Evolutionary conservation across 1,139 yeast genomes (phyloP).

Genomic region (Geotrichum klebahnii): DNA sequence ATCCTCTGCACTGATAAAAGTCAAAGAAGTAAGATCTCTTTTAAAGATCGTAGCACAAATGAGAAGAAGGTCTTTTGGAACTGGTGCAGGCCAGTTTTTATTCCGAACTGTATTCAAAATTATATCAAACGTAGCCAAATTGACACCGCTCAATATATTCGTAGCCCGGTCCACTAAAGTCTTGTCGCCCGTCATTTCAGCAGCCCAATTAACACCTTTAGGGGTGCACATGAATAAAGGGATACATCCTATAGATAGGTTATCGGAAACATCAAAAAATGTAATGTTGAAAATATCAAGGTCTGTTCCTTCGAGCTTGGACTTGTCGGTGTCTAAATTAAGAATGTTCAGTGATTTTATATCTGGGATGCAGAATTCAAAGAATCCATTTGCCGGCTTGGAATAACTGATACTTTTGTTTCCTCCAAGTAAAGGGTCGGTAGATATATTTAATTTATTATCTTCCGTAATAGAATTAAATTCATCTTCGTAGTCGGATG

Average conservation of each 20-base stretch:
- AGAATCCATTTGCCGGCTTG: too few relatives aligned
- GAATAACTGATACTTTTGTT: too few relatives aligned
- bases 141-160: too few relatives aligned
- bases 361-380: background rate
- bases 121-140: too few relatives aligned
- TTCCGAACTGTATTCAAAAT: background rate
- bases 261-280: conserved; percentile 6
- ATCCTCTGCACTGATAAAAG: conserved; percentile 26
- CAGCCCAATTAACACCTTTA: conserved; percentile 44
- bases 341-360: background rate
- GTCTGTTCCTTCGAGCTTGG: background rate
- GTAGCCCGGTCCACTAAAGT: conserved; percentile 7
- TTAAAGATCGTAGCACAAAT: background rate
- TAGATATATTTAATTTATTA: too few relatives aligned
- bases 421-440: too few relatives aligned
- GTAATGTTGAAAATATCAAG: conserved; percentile 14
- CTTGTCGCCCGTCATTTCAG: conserved; percentile 36
- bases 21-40: background rate
- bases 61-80: background rate
- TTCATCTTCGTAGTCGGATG: too few relatives aligned
- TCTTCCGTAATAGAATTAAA: too few relatives aligned
- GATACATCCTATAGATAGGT: conserved; percentile 29
- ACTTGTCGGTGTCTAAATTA: background rate
- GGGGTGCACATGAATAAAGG: conserved; percentile 43
- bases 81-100: background rate